Evolutionary conservation across 345 rosid genomes (phyloP), one percentile per base, ranked within the genome.

Genomic region (Aegle marmelos): DNA sequence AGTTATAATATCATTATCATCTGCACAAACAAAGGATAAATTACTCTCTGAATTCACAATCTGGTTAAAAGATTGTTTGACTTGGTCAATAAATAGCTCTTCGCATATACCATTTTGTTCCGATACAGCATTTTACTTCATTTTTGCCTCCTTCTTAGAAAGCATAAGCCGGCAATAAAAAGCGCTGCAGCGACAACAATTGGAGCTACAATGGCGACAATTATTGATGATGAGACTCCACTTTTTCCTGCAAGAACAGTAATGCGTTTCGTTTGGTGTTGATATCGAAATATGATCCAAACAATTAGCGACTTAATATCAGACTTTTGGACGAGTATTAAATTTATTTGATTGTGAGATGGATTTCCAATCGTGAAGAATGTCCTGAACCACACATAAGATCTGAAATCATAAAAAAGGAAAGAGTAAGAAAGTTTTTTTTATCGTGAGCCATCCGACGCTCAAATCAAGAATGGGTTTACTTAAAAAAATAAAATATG

Each of bases 41-140:
- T 3, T 1, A 69, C 11, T 69, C 19, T 31, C 31, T 5, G 6
- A 22, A 4, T 2, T 0, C 1, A 10, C 28, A 31, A 1, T 45
- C 13, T 41, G 4, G 10, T 13, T 10, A 45, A 53, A 27, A 58
- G 13, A 16, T 36, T 19, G 24, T 54, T 34, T 22, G 24, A 22
- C 0, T 19, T 45, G 0, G 8, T 2, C 7, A n/a, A 14, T n/a
- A 58, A 14, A 10, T 24, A 39, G 7, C 1, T 57, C 3, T 63
- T 28, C 4, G 39, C 19, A 27, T 24, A 76, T 88, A 87, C 91
- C 87, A 73, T 39, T 57, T 65, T 85, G 79, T 63, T 81, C 85
- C 17, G 45, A 63, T 25, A 74, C 10, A 74, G 33, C 27, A 56
- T 68, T 27, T 34, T 65, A 77, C 37, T 82, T 88, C 34, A 60